Percentiles rank a stretch among this genome's conserved stretches.
phyloP scores from a whole-genome alignment of 2,329 filamentous ascomycete genomes.

The Alternaria solani region DNA sequence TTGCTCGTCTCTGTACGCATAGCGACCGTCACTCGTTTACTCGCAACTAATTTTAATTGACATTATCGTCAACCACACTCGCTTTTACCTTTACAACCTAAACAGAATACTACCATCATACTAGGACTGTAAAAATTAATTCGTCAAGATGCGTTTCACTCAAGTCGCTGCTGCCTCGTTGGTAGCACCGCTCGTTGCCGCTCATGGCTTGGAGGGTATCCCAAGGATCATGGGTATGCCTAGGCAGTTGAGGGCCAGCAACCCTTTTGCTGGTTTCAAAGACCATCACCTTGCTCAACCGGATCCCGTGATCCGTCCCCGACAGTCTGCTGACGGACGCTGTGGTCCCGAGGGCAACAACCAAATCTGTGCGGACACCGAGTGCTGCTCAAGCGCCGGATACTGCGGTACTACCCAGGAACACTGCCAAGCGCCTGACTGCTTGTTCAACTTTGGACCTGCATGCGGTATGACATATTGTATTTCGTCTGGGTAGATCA shows the following conservation, averaged over 20 bases:
- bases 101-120: slow-evolving; percentile 2
- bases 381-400: slow-evolving; percentile 45
- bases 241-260: slow-evolving; percentile 40
- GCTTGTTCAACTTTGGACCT: slow-evolving; percentile 66
- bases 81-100: slow-evolving; percentile 6
- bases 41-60: slow-evolving; percentile 26
- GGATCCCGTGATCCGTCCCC: slow-evolving; percentile 30
- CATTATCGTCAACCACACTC: slow-evolving; percentile 27
- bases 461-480: slow-evolving; percentile 21
- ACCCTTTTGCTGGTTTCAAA: slow-evolving; percentile 32
- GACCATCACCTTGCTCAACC: slow-evolving; percentile 26
- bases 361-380: slow-evolving; percentile 38
- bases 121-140: neutral
- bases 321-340: slow-evolving; percentile 36
- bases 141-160: slow-evolving; percentile 41
- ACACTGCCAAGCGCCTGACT: slow-evolving; percentile 68
- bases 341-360: slow-evolving; percentile 35
- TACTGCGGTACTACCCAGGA: slow-evolving; percentile 64
- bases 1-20: slow-evolving; percentile 28
- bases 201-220: slow-evolving; percentile 39
- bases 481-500: neutral
- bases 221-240: slow-evolving; percentile 47
- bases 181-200: slow-evolving; percentile 43
- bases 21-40: slow-evolving; percentile 40
- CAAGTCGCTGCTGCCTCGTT: slow-evolving; percentile 39